Conservation (phyloP, 345 rosid genomes). For the Lumnitzera racemosa region DNA sequence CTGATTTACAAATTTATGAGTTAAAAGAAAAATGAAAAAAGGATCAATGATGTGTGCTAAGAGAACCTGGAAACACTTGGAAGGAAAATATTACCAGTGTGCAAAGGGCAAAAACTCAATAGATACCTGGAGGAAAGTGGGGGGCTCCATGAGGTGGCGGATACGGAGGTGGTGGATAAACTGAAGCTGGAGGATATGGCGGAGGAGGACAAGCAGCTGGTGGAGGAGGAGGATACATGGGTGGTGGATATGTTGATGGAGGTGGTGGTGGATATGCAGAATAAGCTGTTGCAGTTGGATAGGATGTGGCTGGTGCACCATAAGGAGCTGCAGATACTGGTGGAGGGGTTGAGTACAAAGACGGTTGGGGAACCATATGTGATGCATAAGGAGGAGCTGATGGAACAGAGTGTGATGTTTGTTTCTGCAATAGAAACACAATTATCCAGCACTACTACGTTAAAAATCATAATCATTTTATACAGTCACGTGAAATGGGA, state of each 20-base stretch:
- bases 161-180: too few relatives aligned
- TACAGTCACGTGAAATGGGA: not conserved
- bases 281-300: slow-evolving; percentile 11
- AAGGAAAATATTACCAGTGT: too few relatives aligned
- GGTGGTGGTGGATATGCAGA: slow-evolving; percentile 29
- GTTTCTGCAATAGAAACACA: slow-evolving; percentile 37
- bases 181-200: not conserved
- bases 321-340: slow-evolving; percentile 23
- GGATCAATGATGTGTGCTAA: too few relatives aligned
- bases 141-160: too few relatives aligned
- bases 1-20: too few relatives aligned
- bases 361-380: slow-evolving; percentile 15
- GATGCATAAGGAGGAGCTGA: slow-evolving; percentile 37
- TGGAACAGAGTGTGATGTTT: slow-evolving; percentile 19
- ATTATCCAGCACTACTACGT: not conserved
- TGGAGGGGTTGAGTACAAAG: slow-evolving; percentile 14
- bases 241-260: slow-evolving; percentile 16
- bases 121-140: too few relatives aligned
- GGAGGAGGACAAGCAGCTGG: slow-evolving; percentile 26
- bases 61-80: too few relatives aligned
- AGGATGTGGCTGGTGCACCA: slow-evolving; percentile 10
- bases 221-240: slow-evolving; percentile 12
- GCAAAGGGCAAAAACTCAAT: too few relatives aligned
- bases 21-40: too few relatives aligned
- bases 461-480: not conserved